Evolutionary conservation across 306 rosid genomes (phyloP).

Genomic region (Glycine soja): DNA sequence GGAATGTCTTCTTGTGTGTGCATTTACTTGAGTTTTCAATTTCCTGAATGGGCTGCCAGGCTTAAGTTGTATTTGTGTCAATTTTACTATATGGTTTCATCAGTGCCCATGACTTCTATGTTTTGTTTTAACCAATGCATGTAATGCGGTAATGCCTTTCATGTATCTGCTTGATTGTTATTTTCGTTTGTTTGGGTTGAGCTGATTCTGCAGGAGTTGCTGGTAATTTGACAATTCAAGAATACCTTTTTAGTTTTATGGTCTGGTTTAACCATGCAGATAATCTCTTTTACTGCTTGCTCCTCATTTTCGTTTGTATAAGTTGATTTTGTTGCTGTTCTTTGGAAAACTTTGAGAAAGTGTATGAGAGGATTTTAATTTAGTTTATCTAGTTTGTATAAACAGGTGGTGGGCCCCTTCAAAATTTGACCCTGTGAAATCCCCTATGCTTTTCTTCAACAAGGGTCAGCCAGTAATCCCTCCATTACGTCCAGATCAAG

Average conservation of each 20-base stretch:
- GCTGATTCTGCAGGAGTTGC: constrained; percentile 10
- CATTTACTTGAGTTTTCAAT: constrained; percentile 13
- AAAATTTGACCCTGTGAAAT: constrained; percentile 89
- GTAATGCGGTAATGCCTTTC: neutral
- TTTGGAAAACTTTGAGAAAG: constrained; percentile 21
- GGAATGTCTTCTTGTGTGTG: constrained; percentile 33
- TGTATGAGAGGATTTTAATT: constrained; percentile 2
- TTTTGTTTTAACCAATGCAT: constrained; percentile 2
- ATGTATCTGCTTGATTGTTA: constrained; percentile 23
- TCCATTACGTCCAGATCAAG: constrained; percentile 72
- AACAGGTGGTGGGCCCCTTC: constrained; percentile 99
- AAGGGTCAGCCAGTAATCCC: constrained; percentile 77
- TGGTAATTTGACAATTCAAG: neutral
- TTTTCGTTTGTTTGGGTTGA: constrained; percentile 35
- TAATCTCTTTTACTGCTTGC: constrained; percentile 7
- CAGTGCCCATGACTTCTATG: neutral
- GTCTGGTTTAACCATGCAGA: constrained; percentile 12
- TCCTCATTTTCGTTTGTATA: constrained; percentile 5
- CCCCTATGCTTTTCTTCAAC: constrained; percentile 93
- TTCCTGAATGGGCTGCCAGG: constrained; percentile 15
- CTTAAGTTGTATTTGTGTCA: constrained; percentile 2
- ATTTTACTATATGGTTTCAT: neutral
- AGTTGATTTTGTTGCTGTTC: constrained; percentile 20
- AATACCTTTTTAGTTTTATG: neutral
- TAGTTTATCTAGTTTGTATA: constrained; percentile 35